Base-by-base conservation (phyloP, 2,329 filamentous ascomycete species). In the Diaporthe citriasiana region DNA sequence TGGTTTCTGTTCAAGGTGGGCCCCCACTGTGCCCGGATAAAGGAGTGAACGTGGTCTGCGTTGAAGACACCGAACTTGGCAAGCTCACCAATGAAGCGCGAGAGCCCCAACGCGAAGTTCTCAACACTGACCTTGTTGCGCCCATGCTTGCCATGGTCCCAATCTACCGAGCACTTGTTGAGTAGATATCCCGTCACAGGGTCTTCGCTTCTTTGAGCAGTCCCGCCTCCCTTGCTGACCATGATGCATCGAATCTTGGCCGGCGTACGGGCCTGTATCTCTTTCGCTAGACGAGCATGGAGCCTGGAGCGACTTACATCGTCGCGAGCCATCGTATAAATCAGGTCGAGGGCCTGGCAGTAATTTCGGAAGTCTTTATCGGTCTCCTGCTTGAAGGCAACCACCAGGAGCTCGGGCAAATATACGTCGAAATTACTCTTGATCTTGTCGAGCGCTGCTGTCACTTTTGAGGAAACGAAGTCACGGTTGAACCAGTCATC, bases 81-180 rank as follows among this genome's bases (percentile, higher is more conserved):
- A 22, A 71, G 56, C 42, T 63, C 45, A n/a, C 56, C 56, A 15
- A 71, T 55, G 33, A 71, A 71, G 13, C 25, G 47, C 22, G 70
- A 42, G 33, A 71, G 45, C 2, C 70, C 70, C 19, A 71, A 40
- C 19, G 70, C 70, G 33, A 63, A 71, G 38, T 45, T 22, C 35
- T 63, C 56, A n/a, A 9, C 45, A 4, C 17, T 53, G 56, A 63
- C 35, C 22, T 63, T n/a, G n/a, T 13, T 10, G 7, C 47, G 12
- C n/a, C 25, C 56, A 38, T 55, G 8, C 25, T 55, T 71, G 7
- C 56, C 70, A 13, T 22, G 10, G 3, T 45, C 50, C 70, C 70
- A 71, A 4, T 53, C 35, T 25, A 0, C 8, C 33, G 4, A 33
- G 35, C 70, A 71, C 10, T 27, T 63, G 2, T 50, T 17, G 30